These are phyloP conservation scores for Collybia nuda DNA, from an alignment of 768 basidiomycete genomes.

Conservation along the genomic window DNA sequence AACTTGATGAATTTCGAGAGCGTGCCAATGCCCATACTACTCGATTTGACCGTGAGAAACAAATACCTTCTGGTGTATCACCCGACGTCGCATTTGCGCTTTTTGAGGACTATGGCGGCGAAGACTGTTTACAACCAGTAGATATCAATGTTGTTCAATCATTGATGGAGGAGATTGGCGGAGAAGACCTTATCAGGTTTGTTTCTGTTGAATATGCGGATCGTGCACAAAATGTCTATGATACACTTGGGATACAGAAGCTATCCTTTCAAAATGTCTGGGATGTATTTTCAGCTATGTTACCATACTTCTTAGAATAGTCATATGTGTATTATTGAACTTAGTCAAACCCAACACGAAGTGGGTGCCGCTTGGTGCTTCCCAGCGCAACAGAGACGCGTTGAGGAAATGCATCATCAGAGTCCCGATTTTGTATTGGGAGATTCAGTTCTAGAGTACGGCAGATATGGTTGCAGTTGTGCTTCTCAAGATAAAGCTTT, in stretches of 20 bases:
- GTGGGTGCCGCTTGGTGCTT: too few relatives aligned
- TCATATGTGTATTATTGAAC: too few relatives aligned
- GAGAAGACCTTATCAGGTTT: slow-evolving; percentile 17
- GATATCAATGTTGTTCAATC: slow-evolving; percentile 15
- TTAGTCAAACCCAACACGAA: too few relatives aligned
- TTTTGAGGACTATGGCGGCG: slow-evolving; percentile 11
- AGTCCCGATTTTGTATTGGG: too few relatives aligned
- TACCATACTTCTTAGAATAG: too few relatives aligned
- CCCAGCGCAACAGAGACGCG: too few relatives aligned
- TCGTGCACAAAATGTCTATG: not conserved
- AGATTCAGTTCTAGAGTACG: too few relatives aligned
- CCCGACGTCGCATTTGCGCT: slow-evolving; percentile 19
- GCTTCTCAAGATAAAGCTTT: too few relatives aligned
- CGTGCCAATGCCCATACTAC: slow-evolving; percentile 20
- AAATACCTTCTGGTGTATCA: slow-evolving; percentile 19
- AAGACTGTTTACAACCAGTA: slow-evolving; percentile 18
- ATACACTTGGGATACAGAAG: not conserved
- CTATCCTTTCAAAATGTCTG: slow-evolving; percentile 6
- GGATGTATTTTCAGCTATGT: not conserved
- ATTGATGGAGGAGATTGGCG: slow-evolving; percentile 21
- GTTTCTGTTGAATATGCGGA: slow-evolving; percentile 1
- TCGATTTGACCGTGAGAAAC: slow-evolving; percentile 16
- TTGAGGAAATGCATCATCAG: not conserved
- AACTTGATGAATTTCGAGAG: slow-evolving; percentile 17
- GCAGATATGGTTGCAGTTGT: too few relatives aligned